These are phyloP conservation scores for Starmera amethionina DNA, from an alignment of 805 yeast species.

Conservation along the genomic window DNA sequence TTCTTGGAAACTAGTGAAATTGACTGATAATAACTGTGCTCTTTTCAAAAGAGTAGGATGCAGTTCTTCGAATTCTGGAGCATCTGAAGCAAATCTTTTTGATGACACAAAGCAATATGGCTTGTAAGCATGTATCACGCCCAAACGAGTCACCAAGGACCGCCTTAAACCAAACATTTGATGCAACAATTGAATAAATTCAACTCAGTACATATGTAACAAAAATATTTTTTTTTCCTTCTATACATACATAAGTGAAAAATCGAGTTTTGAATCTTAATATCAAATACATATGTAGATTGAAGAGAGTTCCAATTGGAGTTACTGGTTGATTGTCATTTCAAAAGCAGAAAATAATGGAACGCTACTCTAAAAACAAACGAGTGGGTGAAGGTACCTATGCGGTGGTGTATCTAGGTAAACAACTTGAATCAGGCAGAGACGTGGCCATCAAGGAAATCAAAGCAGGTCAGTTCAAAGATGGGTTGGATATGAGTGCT, in stretches of 20 bases:
- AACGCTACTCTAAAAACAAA: slow-evolving; percentile 33
- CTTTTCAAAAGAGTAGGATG: slow-evolving; percentile 44
- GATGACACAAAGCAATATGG: too few relatives aligned
- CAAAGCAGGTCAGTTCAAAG: slow-evolving; percentile 88
- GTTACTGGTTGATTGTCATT: too few relatives aligned
- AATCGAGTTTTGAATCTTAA: too few relatives aligned
- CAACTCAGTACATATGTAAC: too few relatives aligned
- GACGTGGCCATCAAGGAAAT: slow-evolving; percentile 90
- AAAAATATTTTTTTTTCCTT: too few relatives aligned
- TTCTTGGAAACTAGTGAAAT: slow-evolving; percentile 30
- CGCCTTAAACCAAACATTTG: background rate
- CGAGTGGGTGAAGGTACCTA: slow-evolving; percentile 99
- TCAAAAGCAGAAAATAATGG: background rate
- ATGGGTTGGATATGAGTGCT: slow-evolving; percentile 97
- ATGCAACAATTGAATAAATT: too few relatives aligned
- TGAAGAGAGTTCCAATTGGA: too few relatives aligned
- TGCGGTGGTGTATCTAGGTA: slow-evolving; percentile 90
- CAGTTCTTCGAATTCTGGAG: slow-evolving; percentile 18
- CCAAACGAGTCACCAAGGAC: too few relatives aligned
- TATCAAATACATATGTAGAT: too few relatives aligned
- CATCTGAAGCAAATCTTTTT: slow-evolving; percentile 7
- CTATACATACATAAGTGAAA: too few relatives aligned
- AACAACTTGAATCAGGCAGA: slow-evolving; percentile 42
- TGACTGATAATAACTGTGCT: slow-evolving; percentile 32
- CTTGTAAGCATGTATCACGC: too few relatives aligned